Base-by-base conservation (phyloP, 768 basidiomycete species). In the Rhodotorula toruloides region DNA sequence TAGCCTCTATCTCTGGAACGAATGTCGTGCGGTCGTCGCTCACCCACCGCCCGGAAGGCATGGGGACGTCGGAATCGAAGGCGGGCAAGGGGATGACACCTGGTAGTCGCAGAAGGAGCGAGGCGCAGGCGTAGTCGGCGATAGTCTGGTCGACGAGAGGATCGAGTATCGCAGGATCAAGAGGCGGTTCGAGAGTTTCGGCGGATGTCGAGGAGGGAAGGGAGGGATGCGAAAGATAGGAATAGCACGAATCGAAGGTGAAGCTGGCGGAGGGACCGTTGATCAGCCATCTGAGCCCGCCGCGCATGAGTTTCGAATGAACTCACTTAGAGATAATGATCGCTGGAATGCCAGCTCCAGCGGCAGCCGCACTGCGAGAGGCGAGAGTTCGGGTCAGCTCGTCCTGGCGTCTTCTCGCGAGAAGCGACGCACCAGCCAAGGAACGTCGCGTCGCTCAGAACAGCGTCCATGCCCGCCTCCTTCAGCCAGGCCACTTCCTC, bases 211-310 rank as follows among this genome's bases (percentile, higher is more conserved):
- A 17, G 36, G 44, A 43, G 25, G 61, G 58, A 1, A 61, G 58
- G 22, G 64, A 8, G 32, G 61, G 66, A 27, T 58, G 64, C 16
- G 67, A 71, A 27, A 89, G 84, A 68, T 85, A 89, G 67, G 86
- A 87, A 76, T 86, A 90, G 19, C 89, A 87, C 2, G 88, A 86
- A 77, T 90, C 88, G 76, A 90, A 90, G 1, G 87, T 86, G 75
- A 90, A 90, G 78, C 67, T 71, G 44, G 25, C n/a, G 14, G 48
- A 27, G 17, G 2, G 9, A 25, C 7, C n/a, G n/a, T n/a, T n/a
- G n/a, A n/a, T n/a, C n/a, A n/a, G n/a, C n/a, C n/a, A n/a, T n/a
- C n/a, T n/a, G n/a, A n/a, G n/a, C n/a, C n/a, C n/a, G n/a, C n/a
- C n/a, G n/a, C n/a, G n/a, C n/a, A n/a, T n/a, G n/a, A n/a, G n/a